phyloP scores from a whole-genome alignment of 78 protist genomes.

The Guillardia theta region DNA sequence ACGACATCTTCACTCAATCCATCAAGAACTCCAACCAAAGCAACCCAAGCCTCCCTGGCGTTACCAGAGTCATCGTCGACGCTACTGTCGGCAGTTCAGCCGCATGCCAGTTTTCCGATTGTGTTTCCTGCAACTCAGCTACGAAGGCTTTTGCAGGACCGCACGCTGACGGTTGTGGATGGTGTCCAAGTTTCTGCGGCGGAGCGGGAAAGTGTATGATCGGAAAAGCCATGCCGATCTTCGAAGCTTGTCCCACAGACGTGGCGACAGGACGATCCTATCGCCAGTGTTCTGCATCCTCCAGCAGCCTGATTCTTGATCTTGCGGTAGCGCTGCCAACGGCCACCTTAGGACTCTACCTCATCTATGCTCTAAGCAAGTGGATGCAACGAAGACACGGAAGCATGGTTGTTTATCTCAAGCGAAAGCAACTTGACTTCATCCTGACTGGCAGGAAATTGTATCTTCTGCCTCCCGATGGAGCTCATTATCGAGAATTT shows the following conservation, averaged over 20 bases:
- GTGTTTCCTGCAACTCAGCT: background rate
- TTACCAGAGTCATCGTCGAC: background rate
- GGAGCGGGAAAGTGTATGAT: conserved; percentile 21
- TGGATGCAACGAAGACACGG: background rate
- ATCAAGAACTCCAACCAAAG: background rate
- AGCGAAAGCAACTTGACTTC: background rate
- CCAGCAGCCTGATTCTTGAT: too few species aligned
- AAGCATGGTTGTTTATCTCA: background rate
- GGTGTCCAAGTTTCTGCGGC: conserved; percentile 1
- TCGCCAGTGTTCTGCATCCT: background rate
- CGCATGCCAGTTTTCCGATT: background rate
- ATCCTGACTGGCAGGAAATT: background rate
- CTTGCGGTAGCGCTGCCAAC: too few species aligned
- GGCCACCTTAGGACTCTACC: too few species aligned
- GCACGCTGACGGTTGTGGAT: background rate
- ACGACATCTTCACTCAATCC: background rate
- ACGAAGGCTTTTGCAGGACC: background rate
- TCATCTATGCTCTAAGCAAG: background rate
- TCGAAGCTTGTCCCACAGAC: background rate
- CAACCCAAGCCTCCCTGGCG: background rate
- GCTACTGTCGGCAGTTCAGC: background rate
- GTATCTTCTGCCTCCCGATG: background rate
- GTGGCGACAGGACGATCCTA: background rate
- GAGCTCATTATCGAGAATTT: background rate
- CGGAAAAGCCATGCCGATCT: background rate